Conservation (phyloP, 768 basidiomycete genomes). For the Rhodotorula graminis region DNA sequence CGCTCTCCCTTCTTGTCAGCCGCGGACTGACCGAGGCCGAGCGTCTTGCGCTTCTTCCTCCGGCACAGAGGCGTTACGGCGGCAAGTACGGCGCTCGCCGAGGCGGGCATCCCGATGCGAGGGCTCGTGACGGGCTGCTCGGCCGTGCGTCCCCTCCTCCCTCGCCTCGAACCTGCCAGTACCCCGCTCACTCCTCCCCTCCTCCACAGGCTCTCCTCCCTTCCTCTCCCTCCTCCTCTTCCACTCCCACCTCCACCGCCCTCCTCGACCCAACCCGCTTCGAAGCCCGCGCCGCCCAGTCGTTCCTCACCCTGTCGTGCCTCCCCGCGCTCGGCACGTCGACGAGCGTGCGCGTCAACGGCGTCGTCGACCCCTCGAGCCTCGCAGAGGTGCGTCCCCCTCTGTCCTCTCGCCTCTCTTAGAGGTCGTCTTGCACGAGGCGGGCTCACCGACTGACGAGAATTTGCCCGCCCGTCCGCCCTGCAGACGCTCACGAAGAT, state of each 20-base stretch:
- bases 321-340: conserved; percentile 81
- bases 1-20: neutral
- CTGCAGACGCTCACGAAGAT: neutral
- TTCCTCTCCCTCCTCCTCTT: conserved; percentile 31
- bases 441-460: too few species aligned
- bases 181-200: conserved; percentile 50
- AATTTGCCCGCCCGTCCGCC: too few species aligned
- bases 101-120: conserved; percentile 86
- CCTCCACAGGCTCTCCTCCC: neutral
- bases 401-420: neutral
- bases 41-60: too few species aligned
- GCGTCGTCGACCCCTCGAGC: neutral
- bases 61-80: conserved; percentile 68
- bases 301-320: conserved; percentile 70
- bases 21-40: too few species aligned
- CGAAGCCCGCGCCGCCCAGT: conserved; percentile 59
- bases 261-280: conserved; percentile 74
- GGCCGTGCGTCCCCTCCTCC: conserved; percentile 54
- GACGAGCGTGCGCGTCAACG: conserved; percentile 65
- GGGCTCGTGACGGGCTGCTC: conserved; percentile 82
- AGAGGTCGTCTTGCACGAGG: too few species aligned
- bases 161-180: neutral
- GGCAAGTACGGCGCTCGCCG: conserved; percentile 81
- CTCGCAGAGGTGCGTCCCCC: conserved; percentile 11
- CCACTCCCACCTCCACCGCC: conserved; percentile 51